Conservation (phyloP, 371 early-diverging fungal species). For the Mucor velutinosus region DNA sequence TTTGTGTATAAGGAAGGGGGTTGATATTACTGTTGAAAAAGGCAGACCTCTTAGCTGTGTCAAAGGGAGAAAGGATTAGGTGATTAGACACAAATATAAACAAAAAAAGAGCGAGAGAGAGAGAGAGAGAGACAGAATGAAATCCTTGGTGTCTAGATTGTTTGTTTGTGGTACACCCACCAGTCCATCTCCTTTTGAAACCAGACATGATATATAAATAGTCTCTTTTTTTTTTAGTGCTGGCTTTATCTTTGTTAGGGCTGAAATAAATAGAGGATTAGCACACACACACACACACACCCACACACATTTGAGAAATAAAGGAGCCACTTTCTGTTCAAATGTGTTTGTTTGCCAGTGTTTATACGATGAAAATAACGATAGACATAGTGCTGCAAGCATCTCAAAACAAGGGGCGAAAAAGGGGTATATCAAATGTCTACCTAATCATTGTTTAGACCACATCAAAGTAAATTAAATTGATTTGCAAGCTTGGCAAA, state of each 20-base stretch:
- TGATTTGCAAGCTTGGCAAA: not conserved
- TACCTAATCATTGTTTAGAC: not conserved
- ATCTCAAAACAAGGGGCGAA: not conserved
- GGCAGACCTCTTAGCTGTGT: not conserved
- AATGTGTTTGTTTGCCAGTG: not conserved
- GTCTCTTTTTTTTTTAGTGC: not conserved
- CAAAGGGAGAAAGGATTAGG: not conserved
- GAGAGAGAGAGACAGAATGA: not conserved
- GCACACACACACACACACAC: not conserved
- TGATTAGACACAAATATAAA: not conserved
- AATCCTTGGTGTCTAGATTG: not conserved
- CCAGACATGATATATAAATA: not conserved
- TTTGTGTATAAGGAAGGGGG: slow-evolving; percentile 3
- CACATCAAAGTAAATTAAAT: not conserved
- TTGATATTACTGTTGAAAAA: not conserved
- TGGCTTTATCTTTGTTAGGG: not conserved
- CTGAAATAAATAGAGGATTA: not conserved
- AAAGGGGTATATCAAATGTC: not conserved
- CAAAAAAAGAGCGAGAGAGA: not conserved
- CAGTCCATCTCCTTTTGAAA: not conserved
- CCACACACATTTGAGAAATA: too few species aligned
- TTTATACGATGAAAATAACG: not conserved
- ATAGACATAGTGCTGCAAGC: not conserved
- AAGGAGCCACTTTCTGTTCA: not conserved
- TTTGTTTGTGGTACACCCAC: not conserved